Base-by-base conservation (phyloP, 2,329 filamentous ascomycete genomes). In the Coniella lustricola region DNA sequence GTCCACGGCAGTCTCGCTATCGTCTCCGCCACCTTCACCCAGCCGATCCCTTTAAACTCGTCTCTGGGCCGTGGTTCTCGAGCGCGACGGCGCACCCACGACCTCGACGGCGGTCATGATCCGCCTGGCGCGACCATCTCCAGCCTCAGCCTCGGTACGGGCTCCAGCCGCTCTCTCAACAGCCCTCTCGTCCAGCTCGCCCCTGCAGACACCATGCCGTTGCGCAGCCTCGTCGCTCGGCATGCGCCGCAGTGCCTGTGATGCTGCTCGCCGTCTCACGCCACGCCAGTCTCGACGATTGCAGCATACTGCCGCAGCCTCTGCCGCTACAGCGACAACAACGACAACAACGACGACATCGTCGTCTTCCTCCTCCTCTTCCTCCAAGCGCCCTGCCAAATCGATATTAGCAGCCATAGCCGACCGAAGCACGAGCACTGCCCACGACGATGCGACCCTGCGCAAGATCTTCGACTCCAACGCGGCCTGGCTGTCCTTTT, bases 381-480 rank as follows among this genome's bases (percentile, higher is more conserved):
- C n/a, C n/a, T n/a, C n/a, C n/a, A n/a, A n/a, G 14, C 39, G 16
- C n/a, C 8, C 21, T 4, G 9, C 46, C n/a, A 47, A 44, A 25
- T 48, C 48, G 12, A 41, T 48, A 33, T 37, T 39, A 10, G 48
- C 44, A 20, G 44, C 47, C 18, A 42, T 46, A 14, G 43, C 48
- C 45, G 60, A 66, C 45, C 45, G 59, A 14, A 57, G 60, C 38
- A 54, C 62, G 32, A 61, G 61, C 45, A 49, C 62, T n/a, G 68
- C 69, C 34, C 74, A 85, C 58, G 88, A 95, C 63, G 90, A 96
- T 63, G 69, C 75, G 34, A 75, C 80, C 13, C 71, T 96, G 46
- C 86, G 90, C 59, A 77, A 82, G 49, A 82, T 96, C 31, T 96
- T 97, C 69, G 90, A 96, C 67, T 85, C 82, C 3, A 79, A 81